phyloP scores from a whole-genome alignment of 306 rosid species.

The Cucumis hystrix region DNA sequence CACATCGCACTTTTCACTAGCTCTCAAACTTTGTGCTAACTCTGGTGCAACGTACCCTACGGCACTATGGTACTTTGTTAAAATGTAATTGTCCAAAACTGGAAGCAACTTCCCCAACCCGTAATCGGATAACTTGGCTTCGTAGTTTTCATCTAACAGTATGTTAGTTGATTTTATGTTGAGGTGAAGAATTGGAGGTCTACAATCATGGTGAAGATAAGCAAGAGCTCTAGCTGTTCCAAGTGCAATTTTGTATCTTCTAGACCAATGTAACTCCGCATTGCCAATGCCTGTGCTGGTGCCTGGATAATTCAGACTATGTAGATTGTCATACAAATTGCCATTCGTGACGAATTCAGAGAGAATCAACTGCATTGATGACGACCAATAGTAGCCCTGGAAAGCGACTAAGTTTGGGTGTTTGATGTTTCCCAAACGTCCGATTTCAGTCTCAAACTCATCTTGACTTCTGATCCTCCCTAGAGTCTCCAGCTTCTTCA shows the following conservation, averaged over 20 bases:
- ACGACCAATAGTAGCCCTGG: constrained; percentile 96
- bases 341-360: constrained; percentile 82
- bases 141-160: constrained; percentile 66
- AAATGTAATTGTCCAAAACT: constrained; percentile 59
- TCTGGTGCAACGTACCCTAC: constrained; percentile 98
- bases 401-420: constrained; percentile 70
- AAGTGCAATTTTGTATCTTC: constrained; percentile 67
- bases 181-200: constrained; percentile 92
- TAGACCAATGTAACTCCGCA: constrained; percentile 56
- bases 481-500: constrained; percentile 81
- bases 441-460: constrained; percentile 87
- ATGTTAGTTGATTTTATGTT: constrained; percentile 87
- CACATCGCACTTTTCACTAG: constrained; percentile 89
- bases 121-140: constrained; percentile 79
- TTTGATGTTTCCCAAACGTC: constrained; percentile 58
- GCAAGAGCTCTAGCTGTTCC: constrained; percentile 89
- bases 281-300: constrained; percentile 71
- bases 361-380: constrained; percentile 81
- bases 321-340: constrained; percentile 79
- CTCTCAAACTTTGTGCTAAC: constrained; percentile 77
- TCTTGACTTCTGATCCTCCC: constrained; percentile 94
- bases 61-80: constrained; percentile 67
- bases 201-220: constrained; percentile 91
- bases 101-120: constrained; percentile 90
- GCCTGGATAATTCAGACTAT: constrained; percentile 55